Conservation (phyloP, 1,284 basidiomycete genomes). For the Bothia castanella region DNA sequence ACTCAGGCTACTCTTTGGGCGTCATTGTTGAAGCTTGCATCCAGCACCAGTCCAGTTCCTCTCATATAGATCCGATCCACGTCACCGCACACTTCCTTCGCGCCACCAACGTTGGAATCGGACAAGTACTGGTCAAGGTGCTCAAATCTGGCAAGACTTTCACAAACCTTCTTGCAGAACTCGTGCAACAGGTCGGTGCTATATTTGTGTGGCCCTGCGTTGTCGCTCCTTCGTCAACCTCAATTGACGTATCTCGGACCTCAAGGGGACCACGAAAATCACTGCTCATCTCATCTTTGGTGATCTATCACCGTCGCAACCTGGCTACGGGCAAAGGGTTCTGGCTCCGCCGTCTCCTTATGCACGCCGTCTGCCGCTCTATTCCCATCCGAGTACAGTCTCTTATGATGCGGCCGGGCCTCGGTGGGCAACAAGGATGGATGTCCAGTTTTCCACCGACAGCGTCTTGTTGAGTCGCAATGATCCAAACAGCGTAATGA, state of each 20-base stretch:
- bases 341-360: slow-evolving; percentile 50
- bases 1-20: slow-evolving; percentile 53
- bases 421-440: slow-evolving; percentile 36
- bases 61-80: slow-evolving; percentile 54
- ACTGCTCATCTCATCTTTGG: slow-evolving; percentile 56
- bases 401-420: slow-evolving; percentile 18
- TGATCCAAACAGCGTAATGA: slow-evolving; percentile 30
- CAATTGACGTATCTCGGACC: slow-evolving; percentile 3
- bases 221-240: not conserved
- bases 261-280: slow-evolving; percentile 45
- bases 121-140: slow-evolving; percentile 45
- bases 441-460: slow-evolving; percentile 42
- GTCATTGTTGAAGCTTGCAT: slow-evolving; percentile 52
- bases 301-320: slow-evolving; percentile 37
- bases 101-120: slow-evolving; percentile 38
- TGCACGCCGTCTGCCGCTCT: slow-evolving; percentile 52
- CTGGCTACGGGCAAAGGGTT: slow-evolving; percentile 25
- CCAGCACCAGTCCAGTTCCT: slow-evolving; percentile 43
- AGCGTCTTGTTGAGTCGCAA: slow-evolving; percentile 39
- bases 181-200: slow-evolving; percentile 49
- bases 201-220: not conserved
- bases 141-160: slow-evolving; percentile 49
- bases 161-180: slow-evolving; percentile 52
- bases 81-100: slow-evolving; percentile 56
- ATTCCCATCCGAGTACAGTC: slow-evolving; percentile 45